Evolutionary conservation across 345 rosid species (phyloP).

Genomic region (Pugionium cornutum): DNA sequence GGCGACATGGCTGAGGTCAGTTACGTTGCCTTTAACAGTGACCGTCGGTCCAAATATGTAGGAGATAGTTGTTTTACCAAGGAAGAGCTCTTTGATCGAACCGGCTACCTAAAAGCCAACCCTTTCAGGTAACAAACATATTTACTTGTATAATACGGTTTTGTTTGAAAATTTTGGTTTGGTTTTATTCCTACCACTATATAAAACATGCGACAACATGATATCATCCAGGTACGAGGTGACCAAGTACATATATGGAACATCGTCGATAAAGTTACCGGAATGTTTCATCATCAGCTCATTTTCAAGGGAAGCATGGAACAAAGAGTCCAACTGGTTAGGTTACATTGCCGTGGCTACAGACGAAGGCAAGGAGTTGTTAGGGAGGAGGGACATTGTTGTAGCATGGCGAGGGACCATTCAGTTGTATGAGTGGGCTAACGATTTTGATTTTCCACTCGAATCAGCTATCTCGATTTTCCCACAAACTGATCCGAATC

Average conservation of each 20-base stretch:
- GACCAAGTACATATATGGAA: conserved; percentile 49
- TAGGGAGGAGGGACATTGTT: conserved; percentile 58
- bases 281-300: conserved; percentile 42
- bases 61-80: conserved; percentile 42
- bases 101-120: conserved; percentile 42
- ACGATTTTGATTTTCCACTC: conserved; percentile 36
- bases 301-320: conserved; percentile 42
- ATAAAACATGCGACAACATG: conserved; percentile 7
- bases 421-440: conserved; percentile 42
- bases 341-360: conserved; percentile 56
- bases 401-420: conserved; percentile 58
- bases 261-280: conserved; percentile 45
- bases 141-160: background rate
- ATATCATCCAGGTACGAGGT: conserved; percentile 39
- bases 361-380: conserved; percentile 44
- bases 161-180: background rate
- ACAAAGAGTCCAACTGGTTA: conserved; percentile 45
- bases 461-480: conserved; percentile 41
- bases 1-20: conserved; percentile 47
- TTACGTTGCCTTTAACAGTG: conserved; percentile 41
- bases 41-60: conserved; percentile 26
- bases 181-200: background rate
- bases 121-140: conserved; percentile 38
- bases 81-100: conserved; percentile 43
- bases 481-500: conserved; percentile 14